Base-by-base conservation (phyloP, 257 asterid genomes). In the Nicotiana sylvestris region DNA sequence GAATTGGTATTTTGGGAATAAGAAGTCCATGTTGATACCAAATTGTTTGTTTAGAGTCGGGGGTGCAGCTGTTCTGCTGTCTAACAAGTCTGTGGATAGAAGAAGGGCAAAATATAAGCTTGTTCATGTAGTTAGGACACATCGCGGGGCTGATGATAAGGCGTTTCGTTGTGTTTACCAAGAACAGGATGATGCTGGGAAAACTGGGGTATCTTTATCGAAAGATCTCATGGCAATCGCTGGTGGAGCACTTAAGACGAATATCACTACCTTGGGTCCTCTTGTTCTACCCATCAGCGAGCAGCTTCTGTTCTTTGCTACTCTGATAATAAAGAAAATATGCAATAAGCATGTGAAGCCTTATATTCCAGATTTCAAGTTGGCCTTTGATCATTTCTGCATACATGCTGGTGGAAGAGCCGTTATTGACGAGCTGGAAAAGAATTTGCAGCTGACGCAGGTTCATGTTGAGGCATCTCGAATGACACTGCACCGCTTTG, bases 151-250 rank as follows among this genome's bases (percentile, higher is more conserved):
- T 0, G 95, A 93, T 81, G 95, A 92, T 39, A 93, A 92, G 89
- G 94, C 97, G 0, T 92, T 91, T 39, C 90, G 85, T 4, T 93
- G 96, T 69, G 96, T 93, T 6, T 92, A 91, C 70, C 96, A 93
- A 57, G 95, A 89, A 82, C 93, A 93, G 70, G 97, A 93, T 21
- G 85, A 43, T 25, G 81, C 81, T 0, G 95, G 94, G n/a, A 92
- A 90, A 83, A 89, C 88, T 0, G 97, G 97, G 4, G 95, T 93
- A 80, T 90, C 94, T 29, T 81, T 93, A 81, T 91, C 97, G 3
- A 93, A 90, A 84, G 97, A 93, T 81, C 92, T 93, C 70, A 93
- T 92, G 97, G 97, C 95, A 12, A 93, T 92, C 3, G 96, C 96
- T 0, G 97, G 97, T 37, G 95, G 91, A 27, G 91, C 97, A 7